Evolutionary conservation across 2,329 filamentous ascomycete genomes (phyloP).

Genomic region (Hymenoscyphus fructigenus): DNA sequence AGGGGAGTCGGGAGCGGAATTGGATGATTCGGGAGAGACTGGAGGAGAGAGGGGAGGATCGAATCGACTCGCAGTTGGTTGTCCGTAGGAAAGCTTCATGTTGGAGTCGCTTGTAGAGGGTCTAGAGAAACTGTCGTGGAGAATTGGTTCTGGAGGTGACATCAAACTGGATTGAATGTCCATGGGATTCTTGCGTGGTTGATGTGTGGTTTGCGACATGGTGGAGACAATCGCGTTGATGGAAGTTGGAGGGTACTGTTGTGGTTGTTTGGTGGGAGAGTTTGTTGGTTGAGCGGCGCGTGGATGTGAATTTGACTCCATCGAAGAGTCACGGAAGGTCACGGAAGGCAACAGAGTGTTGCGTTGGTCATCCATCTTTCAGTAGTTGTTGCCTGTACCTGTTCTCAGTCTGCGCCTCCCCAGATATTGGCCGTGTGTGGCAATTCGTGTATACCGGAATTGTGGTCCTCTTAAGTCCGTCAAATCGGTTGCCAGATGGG

Average conservation of each 20-base stretch:
- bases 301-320: slow-evolving; percentile 19
- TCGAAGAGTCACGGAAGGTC: slow-evolving; percentile 31
- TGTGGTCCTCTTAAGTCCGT: slow-evolving; percentile 28
- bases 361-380: slow-evolving; percentile 33
- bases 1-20: slow-evolving; percentile 28
- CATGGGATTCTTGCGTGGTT: slow-evolving; percentile 29
- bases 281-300: slow-evolving; percentile 11
- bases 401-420: slow-evolving; percentile 26
- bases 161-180: slow-evolving; percentile 50
- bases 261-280: slow-evolving; percentile 2
- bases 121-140: slow-evolving; percentile 50
- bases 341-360: slow-evolving; percentile 32
- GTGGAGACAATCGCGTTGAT: slow-evolving; percentile 26
- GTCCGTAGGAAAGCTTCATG: slow-evolving; percentile 34
- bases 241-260: slow-evolving; percentile 19
- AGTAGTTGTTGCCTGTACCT: not conserved
- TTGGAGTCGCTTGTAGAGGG: slow-evolving; percentile 27
- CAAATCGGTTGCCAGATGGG: not conserved
- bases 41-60: slow-evolving; percentile 54
- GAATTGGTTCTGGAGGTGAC: slow-evolving; percentile 59
- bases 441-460: slow-evolving; percentile 23
- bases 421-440: slow-evolving; percentile 26
- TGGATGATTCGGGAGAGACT: slow-evolving; percentile 50
- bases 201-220: slow-evolving; percentile 26
- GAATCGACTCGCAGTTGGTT: slow-evolving; percentile 39